Evolutionary conservation across 495 filamentous ascomycete genomes (phyloP).

Genomic region (Letharia columbiana): DNA sequence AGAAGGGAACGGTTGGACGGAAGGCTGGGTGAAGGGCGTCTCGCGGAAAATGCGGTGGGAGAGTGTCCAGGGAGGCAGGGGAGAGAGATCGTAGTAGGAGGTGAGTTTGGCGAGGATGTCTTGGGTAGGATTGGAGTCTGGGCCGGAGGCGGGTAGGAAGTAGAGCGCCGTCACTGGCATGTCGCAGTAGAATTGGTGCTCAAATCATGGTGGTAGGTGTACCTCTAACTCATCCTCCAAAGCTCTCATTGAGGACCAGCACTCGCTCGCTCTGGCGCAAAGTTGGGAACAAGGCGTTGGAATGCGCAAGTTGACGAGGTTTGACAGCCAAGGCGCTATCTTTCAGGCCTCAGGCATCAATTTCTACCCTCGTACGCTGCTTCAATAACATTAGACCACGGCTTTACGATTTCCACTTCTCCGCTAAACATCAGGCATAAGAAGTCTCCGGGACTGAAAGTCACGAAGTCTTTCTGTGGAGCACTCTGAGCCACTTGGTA

Average conservation of each 20-base stretch:
- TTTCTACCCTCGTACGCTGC: background rate
- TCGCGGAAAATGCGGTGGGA: constrained; percentile 23
- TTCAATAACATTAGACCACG: background rate
- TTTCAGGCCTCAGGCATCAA: background rate
- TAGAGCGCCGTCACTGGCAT: constrained; percentile 12
- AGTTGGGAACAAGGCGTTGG: background rate
- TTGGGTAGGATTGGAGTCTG: constrained; percentile 10
- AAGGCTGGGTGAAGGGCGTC: constrained; percentile 2
- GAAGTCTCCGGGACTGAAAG: background rate
- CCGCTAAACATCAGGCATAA: background rate
- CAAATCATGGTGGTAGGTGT: background rate
- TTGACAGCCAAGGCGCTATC: constrained; percentile 4
- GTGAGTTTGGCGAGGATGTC: constrained; percentile 18
- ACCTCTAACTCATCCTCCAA: background rate
- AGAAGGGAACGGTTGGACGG: background rate
- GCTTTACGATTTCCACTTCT: background rate
- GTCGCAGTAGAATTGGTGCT: background rate
- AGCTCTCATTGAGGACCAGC: background rate
- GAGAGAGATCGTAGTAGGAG: constrained; percentile 13
- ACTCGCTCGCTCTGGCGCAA: background rate
- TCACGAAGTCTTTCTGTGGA: background rate
- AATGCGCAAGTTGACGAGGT: background rate
- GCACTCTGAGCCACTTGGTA: constrained; percentile 18
- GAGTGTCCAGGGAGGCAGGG: constrained; percentile 15
- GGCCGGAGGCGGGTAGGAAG: constrained; percentile 17